Evolutionary conservation across 2,329 filamentous ascomycete species (phyloP).

Genomic region (Phialocephala sp.): DNA sequence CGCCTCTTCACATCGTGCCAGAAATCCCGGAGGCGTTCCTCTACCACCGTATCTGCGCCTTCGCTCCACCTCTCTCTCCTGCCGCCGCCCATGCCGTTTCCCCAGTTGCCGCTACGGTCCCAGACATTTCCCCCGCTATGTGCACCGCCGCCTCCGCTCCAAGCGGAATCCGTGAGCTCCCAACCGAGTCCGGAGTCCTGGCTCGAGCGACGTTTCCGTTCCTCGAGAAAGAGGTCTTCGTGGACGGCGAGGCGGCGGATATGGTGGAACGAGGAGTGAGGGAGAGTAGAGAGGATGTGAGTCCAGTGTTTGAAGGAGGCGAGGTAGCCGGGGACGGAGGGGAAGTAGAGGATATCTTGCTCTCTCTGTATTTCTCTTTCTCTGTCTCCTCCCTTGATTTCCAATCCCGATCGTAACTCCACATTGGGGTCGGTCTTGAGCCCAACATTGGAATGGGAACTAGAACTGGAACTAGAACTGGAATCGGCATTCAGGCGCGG

Average conservation of each 20-base stretch:
- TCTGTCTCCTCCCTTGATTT: too few relatives aligned
- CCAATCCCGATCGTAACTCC: too few relatives aligned
- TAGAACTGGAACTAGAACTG: too few relatives aligned
- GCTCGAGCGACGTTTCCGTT: slow-evolving; percentile 7
- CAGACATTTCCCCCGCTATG: not conserved
- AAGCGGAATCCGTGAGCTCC: not conserved
- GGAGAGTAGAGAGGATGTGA: slow-evolving; percentile 9
- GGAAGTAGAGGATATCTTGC: slow-evolving; percentile 25
- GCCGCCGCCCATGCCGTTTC: not conserved
- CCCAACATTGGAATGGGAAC: too few relatives aligned
- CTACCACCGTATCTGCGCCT: slow-evolving; percentile 6
- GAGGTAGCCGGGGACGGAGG: not conserved
- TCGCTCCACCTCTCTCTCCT: not conserved
- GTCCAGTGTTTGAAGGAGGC: slow-evolving; percentile 28
- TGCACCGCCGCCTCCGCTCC: too few relatives aligned
- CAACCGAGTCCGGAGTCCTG: not conserved
- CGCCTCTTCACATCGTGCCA: slow-evolving; percentile 29
- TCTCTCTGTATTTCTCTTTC: not conserved
- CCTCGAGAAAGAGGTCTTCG: slow-evolving; percentile 25
- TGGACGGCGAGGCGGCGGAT: slow-evolving; percentile 26
- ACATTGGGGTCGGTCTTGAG: too few relatives aligned
- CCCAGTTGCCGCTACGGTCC: not conserved
- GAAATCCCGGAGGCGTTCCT: slow-evolving; percentile 24
- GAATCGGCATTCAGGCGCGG: too few relatives aligned
- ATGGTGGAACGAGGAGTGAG: not conserved